Evolutionary conservation across 176 grass and related monocot species (phyloP).

Genomic region (Chloris gayana): DNA sequence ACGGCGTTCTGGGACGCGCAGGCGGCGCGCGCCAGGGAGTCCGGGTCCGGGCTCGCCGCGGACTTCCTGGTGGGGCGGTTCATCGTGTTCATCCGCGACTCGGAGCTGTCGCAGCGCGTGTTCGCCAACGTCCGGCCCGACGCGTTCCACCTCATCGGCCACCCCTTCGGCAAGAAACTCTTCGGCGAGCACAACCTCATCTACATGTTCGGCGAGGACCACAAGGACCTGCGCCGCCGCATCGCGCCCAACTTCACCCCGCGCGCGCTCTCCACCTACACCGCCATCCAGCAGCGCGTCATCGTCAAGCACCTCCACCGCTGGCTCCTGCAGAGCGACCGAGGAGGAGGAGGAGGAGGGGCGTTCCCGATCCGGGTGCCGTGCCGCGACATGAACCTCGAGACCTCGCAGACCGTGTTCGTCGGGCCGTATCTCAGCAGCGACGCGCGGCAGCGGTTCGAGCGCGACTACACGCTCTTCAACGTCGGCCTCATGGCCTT

Average conservation of each 20-base stretch:
- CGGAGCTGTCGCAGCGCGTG: slow-evolving; percentile 72
- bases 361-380: slow-evolving; percentile 57
- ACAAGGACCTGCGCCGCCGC: slow-evolving; percentile 83
- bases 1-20: slow-evolving; percentile 64
- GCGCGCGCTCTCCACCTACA: slow-evolving; percentile 73
- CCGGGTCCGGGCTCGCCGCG: slow-evolving; percentile 61
- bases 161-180: slow-evolving; percentile 85
- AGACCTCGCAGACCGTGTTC: slow-evolving; percentile 93
- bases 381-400: slow-evolving; percentile 89
- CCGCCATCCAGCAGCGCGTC: slow-evolving; percentile 70
- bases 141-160: slow-evolving; percentile 82
- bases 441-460: slow-evolving; percentile 59
- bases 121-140: slow-evolving; percentile 86
- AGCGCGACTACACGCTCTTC: slow-evolving; percentile 73
- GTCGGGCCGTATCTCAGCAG: slow-evolving; percentile 62
- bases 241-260: slow-evolving; percentile 85
- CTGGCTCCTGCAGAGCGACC: slow-evolving; percentile 48
- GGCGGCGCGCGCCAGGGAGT: slow-evolving; percentile 52
- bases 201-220: slow-evolving; percentile 85
- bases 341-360: too few relatives aligned
- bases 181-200: slow-evolving; percentile 93
- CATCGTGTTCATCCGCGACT: slow-evolving; percentile 75
- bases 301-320: slow-evolving; percentile 53
- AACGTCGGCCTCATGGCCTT: slow-evolving; percentile 80
- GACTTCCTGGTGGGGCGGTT: slow-evolving; percentile 69